Percentiles rank a stretch among this genome's conserved stretches.
Evolutionary conservation across 352 stramenopile species (phyloP).

Genomic region (Pythium pyrilobum): DNA sequence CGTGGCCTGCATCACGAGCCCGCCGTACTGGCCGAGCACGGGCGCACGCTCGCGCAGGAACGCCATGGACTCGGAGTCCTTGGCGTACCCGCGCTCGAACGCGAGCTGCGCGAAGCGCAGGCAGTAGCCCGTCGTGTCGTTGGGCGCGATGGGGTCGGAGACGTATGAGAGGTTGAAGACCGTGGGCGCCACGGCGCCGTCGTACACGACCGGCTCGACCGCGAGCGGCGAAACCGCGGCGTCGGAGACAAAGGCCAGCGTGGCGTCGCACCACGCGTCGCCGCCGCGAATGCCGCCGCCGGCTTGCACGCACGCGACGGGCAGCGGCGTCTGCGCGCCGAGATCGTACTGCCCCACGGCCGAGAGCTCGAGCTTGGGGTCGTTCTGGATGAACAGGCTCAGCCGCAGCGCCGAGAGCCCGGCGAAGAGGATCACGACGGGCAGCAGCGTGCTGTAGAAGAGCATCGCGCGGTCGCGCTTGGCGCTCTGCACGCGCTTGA

Average conservation of each 20-base stretch:
- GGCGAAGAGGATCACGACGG: slow-evolving; percentile 57
- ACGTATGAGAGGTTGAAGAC: slow-evolving; percentile 55
- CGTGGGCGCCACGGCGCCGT: slow-evolving; percentile 21
- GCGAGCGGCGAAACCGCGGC: slow-evolving; percentile 26
- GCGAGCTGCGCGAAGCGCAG: slow-evolving; percentile 49
- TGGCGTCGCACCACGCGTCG: slow-evolving; percentile 15
- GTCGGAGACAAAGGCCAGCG: slow-evolving; percentile 16
- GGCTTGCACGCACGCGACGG: slow-evolving; percentile 33
- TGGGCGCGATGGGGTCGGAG: slow-evolving; percentile 28
- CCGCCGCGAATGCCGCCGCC: neutral
- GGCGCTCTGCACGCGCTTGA: slow-evolving; percentile 47
- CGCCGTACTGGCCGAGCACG: slow-evolving; percentile 46
- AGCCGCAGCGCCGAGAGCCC: slow-evolving; percentile 55
- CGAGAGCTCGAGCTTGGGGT: slow-evolving; percentile 39
- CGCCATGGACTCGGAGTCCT: slow-evolving; percentile 8
- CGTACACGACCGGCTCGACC: slow-evolving; percentile 33
- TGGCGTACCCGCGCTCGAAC: slow-evolving; percentile 43
- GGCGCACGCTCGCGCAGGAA: slow-evolving; percentile 6
- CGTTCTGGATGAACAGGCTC: slow-evolving; percentile 42
- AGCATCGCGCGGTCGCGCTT: slow-evolving; percentile 65
- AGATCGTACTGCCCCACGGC: slow-evolving; percentile 27
- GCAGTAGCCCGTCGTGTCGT: slow-evolving; percentile 51
- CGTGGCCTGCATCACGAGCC: slow-evolving; percentile 41
- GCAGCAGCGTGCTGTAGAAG: slow-evolving; percentile 68
- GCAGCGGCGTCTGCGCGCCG: slow-evolving; percentile 30